Conservation (phyloP, 805 yeast genomes). For the Yarrowia yakushimensis region DNA sequence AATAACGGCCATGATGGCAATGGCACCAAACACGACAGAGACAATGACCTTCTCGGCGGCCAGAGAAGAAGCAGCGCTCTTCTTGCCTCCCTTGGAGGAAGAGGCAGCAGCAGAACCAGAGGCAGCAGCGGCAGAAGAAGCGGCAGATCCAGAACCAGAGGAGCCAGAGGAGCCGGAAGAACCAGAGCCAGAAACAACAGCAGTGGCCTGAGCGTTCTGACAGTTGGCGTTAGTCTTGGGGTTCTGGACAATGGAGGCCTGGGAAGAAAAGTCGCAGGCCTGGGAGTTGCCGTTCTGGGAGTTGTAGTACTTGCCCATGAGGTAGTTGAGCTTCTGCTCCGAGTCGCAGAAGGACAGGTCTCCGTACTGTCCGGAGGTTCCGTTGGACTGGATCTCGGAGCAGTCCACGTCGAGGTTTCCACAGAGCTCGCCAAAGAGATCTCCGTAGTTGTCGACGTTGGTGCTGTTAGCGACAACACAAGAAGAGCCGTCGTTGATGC, state of each 20-base stretch:
- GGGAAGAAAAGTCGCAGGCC: slow-evolving; percentile 71
- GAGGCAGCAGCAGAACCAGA: neutral
- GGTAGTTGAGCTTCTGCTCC: slow-evolving; percentile 63
- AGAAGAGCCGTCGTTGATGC: slow-evolving; percentile 50
- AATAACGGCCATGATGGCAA: slow-evolving; percentile 21
- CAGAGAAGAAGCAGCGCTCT: slow-evolving; percentile 14
- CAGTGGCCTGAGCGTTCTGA: slow-evolving; percentile 34
- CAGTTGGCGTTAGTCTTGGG: slow-evolving; percentile 50
- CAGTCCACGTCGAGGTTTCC: slow-evolving; percentile 50
- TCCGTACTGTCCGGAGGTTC: slow-evolving; percentile 65
- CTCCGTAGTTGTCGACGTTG: slow-evolving; percentile 52
- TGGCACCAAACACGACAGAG: neutral
- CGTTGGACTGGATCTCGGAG: slow-evolving; percentile 58
- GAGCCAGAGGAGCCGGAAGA: slow-evolving; percentile 30
- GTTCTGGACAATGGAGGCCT: slow-evolving; percentile 52
- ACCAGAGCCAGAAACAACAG: slow-evolving; percentile 30
- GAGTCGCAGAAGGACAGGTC: slow-evolving; percentile 68
- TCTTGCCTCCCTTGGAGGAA: slow-evolving; percentile 19
- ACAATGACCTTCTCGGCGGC: slow-evolving; percentile 8
- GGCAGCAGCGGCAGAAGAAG: neutral
- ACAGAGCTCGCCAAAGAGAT: slow-evolving; percentile 58
- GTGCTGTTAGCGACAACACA: slow-evolving; percentile 61
- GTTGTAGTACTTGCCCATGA: slow-evolving; percentile 61
- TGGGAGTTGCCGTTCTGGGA: slow-evolving; percentile 44
- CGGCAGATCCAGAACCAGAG: slow-evolving; percentile 31